Evolutionary conservation across 306 rosid species (phyloP).

Genomic region (Cicer cuneatum): DNA sequence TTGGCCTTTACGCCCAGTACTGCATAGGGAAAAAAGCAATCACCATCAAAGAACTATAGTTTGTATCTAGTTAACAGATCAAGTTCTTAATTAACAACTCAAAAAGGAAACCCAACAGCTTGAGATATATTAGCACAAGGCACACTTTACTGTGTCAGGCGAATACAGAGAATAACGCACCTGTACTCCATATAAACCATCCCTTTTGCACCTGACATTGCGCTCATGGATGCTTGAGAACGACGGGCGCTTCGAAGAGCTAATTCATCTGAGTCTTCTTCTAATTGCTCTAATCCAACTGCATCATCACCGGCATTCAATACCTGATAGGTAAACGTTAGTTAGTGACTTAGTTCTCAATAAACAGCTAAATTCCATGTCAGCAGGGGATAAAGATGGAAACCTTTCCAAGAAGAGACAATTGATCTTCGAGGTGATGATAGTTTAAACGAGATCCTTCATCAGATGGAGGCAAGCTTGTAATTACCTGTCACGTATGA

Average conservation of each 20-base stretch:
- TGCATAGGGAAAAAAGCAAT: constrained; percentile 43
- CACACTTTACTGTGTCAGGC: constrained; percentile 5
- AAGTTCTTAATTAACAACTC: constrained; percentile 28
- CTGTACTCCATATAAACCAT: constrained; percentile 95
- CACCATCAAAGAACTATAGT: constrained; percentile 24
- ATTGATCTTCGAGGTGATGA: constrained; percentile 75
- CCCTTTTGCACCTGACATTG: constrained; percentile 95
- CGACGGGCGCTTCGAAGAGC: constrained; percentile 79
- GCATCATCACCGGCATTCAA: constrained; percentile 89
- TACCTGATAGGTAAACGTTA: constrained; percentile 58
- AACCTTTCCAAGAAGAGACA: constrained; percentile 89
- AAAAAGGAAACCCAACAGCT: constrained; percentile 15
- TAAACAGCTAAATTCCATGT: constrained; percentile 25
- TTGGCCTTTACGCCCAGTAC: constrained; percentile 69
- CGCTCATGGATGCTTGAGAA: constrained; percentile 79
- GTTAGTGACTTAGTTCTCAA: constrained; percentile 43
- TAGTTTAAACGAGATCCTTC: constrained; percentile 77
- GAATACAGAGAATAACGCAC: constrained; percentile 46
- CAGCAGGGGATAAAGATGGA: constrained; percentile 31
- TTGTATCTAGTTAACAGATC: background rate
- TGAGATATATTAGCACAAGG: constrained; percentile 23
- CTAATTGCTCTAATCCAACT: constrained; percentile 89
- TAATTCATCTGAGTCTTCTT: constrained; percentile 87
- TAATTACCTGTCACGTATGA: constrained; percentile 73
- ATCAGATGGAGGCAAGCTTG: constrained; percentile 94